phyloP scores from a whole-genome alignment of 306 rosid species.

The Quercus agrifolia region DNA sequence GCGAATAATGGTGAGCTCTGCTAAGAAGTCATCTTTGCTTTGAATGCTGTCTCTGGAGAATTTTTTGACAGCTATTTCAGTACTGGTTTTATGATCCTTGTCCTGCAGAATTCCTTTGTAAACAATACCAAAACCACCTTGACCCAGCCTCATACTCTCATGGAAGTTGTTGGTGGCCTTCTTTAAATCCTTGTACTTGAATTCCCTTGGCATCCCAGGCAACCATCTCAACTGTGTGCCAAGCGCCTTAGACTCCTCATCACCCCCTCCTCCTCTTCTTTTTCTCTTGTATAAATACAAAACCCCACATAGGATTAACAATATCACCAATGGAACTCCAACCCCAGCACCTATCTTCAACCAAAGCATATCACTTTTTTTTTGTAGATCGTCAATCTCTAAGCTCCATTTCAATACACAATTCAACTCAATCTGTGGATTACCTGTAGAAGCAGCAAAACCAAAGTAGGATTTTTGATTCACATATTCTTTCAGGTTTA shows the following conservation, averaged over 20 bases:
- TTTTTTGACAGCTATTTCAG: constrained; percentile 46
- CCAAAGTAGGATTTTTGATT: constrained; percentile 34
- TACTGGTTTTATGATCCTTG: not conserved
- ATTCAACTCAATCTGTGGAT: constrained; percentile 27
- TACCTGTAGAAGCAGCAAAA: constrained; percentile 46
- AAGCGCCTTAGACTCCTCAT: constrained; percentile 26
- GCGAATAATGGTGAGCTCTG: constrained; percentile 56
- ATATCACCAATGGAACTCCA: constrained; percentile 18
- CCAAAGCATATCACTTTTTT: constrained; percentile 5
- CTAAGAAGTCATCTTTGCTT: constrained; percentile 47
- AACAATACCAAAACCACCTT: constrained; percentile 53
- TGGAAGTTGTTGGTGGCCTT: constrained; percentile 44
- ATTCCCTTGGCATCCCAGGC: constrained; percentile 53
- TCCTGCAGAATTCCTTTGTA: constrained; percentile 41
- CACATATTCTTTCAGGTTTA: constrained; percentile 31
- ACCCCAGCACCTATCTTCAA: constrained; percentile 30
- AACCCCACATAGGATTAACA: constrained; percentile 13
- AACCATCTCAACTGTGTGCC: constrained; percentile 33
- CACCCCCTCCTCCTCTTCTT: not conserved
- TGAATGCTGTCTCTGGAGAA: constrained; percentile 39
- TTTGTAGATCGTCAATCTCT: constrained; percentile 17
- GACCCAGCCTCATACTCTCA: constrained; percentile 39
- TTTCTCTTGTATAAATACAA: constrained; percentile 17
- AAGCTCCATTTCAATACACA: constrained; percentile 44
- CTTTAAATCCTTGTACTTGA: constrained; percentile 40